Evolutionary conservation across 2,329 filamentous ascomycete species (phyloP).

Genomic region (Alternaria tenuissima): DNA sequence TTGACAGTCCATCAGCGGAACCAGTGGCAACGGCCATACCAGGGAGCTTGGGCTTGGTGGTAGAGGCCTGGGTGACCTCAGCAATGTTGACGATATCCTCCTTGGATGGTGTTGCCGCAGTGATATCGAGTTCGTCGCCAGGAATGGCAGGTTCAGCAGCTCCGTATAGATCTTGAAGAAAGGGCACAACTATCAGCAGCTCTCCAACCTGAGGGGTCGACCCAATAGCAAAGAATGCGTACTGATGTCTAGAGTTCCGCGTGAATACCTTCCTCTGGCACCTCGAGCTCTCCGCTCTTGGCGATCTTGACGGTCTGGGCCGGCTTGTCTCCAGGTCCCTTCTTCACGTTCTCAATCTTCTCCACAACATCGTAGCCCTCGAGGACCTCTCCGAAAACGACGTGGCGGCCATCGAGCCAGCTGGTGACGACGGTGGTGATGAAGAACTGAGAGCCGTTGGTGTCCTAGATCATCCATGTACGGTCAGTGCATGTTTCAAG

Average conservation of each 20-base stretch:
- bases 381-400: slow-evolving; percentile 88
- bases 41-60: slow-evolving; percentile 26
- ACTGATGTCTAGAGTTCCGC: slow-evolving; percentile 75
- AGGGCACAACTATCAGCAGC: slow-evolving; percentile 53
- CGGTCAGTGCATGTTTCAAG: neutral
- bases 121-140: slow-evolving; percentile 55
- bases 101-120: slow-evolving; percentile 30
- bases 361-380: slow-evolving; percentile 84
- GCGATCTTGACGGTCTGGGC: slow-evolving; percentile 74
- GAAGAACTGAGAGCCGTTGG: slow-evolving; percentile 79
- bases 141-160: slow-evolving; percentile 51
- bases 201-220: slow-evolving; percentile 42
- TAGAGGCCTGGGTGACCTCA: slow-evolving; percentile 29
- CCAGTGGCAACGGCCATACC: slow-evolving; percentile 27
- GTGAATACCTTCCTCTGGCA: slow-evolving; percentile 91
- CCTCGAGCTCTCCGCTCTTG: slow-evolving; percentile 84
- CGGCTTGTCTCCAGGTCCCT: slow-evolving; percentile 73
- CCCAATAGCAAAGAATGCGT: slow-evolving; percentile 21
- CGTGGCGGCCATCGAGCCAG: slow-evolving; percentile 85
- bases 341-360: slow-evolving; percentile 77
- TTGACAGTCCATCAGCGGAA: slow-evolving; percentile 50
- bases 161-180: slow-evolving; percentile 56
- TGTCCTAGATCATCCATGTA: slow-evolving; percentile 60
- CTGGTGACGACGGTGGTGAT: slow-evolving; percentile 83
- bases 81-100: slow-evolving; percentile 39